Percentiles rank a stretch among this genome's conserved stretches.
Conservation (phyloP, 176 grass and related monocot genomes). For the Juncus inflexus region DNA sequence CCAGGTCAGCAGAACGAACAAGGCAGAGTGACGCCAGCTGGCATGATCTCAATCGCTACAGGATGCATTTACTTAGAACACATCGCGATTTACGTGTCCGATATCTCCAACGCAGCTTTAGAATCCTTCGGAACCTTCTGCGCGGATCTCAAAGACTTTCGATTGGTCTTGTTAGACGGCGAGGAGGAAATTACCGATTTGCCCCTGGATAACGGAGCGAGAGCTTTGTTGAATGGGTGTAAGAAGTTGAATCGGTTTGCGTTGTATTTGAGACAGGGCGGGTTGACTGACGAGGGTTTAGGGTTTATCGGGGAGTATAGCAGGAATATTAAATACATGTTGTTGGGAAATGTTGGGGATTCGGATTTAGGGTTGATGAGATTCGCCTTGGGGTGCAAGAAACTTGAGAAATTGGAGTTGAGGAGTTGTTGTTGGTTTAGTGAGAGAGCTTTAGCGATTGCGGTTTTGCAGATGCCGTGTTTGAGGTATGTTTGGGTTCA, state of each 20-base stretch:
- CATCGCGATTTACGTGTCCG: slow-evolving; percentile 77
- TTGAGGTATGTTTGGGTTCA: slow-evolving; percentile 84
- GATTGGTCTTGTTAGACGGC: slow-evolving; percentile 73
- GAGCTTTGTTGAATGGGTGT: slow-evolving; percentile 59
- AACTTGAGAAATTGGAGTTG: slow-evolving; percentile 70
- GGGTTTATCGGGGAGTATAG: slow-evolving; percentile 65
- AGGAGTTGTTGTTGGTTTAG: slow-evolving; percentile 91
- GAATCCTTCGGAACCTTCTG: slow-evolving; percentile 78
- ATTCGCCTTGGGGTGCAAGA: slow-evolving; percentile 61
- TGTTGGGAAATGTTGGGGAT: slow-evolving; percentile 75
- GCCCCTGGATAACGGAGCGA: slow-evolving; percentile 72
- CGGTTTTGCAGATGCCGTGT: slow-evolving; percentile 37
- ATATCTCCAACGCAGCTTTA: slow-evolving; percentile 78
- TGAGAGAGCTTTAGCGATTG: slow-evolving; percentile 60
- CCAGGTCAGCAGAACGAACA: slow-evolving; percentile 70
- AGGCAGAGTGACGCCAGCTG: slow-evolving; percentile 66
- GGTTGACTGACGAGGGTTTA: slow-evolving; percentile 82
- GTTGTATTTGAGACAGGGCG: slow-evolving; percentile 78
- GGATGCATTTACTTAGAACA: slow-evolving; percentile 70
- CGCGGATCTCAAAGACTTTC: slow-evolving; percentile 70
- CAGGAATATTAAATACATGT: slow-evolving; percentile 67
- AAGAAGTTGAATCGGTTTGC: slow-evolving; percentile 72
- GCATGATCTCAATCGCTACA: slow-evolving; percentile 53
- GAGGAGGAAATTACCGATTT: slow-evolving; percentile 71
- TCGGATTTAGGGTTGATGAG: slow-evolving; percentile 53